Conservation (phyloP, 345 rosid genomes). For the Clausena lansium region DNA sequence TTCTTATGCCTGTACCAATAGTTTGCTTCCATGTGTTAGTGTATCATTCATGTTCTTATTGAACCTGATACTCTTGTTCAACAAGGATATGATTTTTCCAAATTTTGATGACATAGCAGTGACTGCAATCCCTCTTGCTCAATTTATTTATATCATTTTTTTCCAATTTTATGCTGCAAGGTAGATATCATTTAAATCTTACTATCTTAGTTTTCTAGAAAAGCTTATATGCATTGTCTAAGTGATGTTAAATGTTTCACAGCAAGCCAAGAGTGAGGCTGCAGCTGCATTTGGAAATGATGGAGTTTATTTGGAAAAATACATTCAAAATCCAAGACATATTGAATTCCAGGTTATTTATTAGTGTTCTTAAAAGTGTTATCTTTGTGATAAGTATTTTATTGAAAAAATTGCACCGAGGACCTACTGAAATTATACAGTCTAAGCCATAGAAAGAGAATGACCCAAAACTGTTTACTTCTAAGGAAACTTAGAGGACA, state of each 20-base stretch:
- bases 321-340: constrained; percentile 89
- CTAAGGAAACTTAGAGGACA: too few relatives aligned
- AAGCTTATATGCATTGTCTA: background rate
- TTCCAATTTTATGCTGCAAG: background rate
- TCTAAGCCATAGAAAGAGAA: background rate
- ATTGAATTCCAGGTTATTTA: constrained; percentile 91
- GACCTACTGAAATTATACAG: background rate
- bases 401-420: background rate
- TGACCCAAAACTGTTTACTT: background rate
- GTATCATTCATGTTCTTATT: background rate
- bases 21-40: background rate
- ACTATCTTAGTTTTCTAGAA: background rate
- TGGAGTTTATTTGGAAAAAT: constrained; percentile 95
- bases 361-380: background rate
- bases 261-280: constrained; percentile 99
- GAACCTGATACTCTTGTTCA: background rate
- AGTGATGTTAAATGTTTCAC: constrained; percentile 20
- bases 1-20: background rate
- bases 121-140: background rate
- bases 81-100: background rate
- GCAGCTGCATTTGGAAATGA: constrained; percentile 99
- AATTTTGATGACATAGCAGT: background rate
- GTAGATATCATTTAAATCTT: background rate
- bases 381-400: too few relatives aligned
- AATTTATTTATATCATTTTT: background rate